These are phyloP conservation scores for Calamus simplicifolius DNA, from an alignment of 176 grass and related monocot species.

Conservation along the genomic window DNA sequence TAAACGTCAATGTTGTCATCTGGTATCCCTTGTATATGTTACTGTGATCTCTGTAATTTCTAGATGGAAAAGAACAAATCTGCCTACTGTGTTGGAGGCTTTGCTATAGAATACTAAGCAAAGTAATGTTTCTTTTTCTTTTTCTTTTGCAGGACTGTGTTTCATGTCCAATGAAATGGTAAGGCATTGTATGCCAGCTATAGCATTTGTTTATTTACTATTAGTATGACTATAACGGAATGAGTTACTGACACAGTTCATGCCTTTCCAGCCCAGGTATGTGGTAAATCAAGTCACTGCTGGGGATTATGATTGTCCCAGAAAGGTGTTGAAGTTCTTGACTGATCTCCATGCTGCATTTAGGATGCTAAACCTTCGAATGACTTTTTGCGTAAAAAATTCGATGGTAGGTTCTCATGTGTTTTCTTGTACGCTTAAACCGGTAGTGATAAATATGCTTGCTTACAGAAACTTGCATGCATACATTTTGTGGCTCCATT, in stretches of 20 bases:
- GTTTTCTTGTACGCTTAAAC: not conserved
- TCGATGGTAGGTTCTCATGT: conserved; percentile 51
- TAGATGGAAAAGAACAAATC: too few species aligned
- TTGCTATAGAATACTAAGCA: conserved; percentile 18
- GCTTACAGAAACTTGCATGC: too few species aligned
- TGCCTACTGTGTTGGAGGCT: not conserved
- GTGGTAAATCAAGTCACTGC: conserved; percentile 84
- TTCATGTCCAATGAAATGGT: conserved; percentile 99
- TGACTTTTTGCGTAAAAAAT: conserved; percentile 94
- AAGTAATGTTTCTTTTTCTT: conserved; percentile 21
- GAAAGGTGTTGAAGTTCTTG: conserved; percentile 69
- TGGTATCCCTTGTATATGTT: too few species aligned
- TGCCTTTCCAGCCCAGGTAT: conserved; percentile 66
- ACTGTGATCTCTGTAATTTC: too few species aligned
- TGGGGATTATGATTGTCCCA: conserved; percentile 85
- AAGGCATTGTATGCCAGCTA: conserved; percentile 17
- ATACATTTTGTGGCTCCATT: too few species aligned
- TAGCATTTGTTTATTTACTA: too few species aligned
- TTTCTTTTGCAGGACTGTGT: conserved; percentile 71
- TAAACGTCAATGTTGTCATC: too few species aligned
- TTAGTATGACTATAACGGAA: too few species aligned
- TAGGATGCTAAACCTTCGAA: conserved; percentile 90
- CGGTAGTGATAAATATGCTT: too few species aligned
- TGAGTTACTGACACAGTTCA: not conserved
- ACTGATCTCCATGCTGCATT: conserved; percentile 90